Percentiles rank a stretch among this genome's conserved stretches.
Evolutionary conservation across 805 yeast species (phyloP).

Genomic region (Wickerhamiella australiensis): DNA sequence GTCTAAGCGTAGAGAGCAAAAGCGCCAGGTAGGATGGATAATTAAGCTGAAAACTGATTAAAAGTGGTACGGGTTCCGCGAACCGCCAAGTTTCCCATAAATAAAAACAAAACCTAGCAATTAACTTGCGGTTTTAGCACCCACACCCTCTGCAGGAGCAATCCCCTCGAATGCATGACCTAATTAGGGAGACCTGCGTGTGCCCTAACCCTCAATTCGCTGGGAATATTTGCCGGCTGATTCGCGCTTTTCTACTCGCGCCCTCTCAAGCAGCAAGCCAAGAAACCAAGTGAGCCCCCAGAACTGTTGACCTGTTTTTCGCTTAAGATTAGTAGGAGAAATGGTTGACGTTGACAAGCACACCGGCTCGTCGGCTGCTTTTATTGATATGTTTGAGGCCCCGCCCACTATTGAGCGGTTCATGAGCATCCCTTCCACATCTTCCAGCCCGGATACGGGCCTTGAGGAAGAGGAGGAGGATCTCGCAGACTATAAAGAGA

Average conservation of each 20-base stretch:
- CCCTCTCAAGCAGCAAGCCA: no score
- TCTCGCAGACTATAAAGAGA: constrained; percentile 69
- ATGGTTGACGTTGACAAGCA: constrained; percentile 9
- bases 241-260: not conserved
- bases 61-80: no score
- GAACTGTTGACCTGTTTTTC: no score
- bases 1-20: no score
- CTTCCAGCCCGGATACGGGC: not conserved
- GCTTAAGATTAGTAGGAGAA: no score
- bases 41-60: no score
- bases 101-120: not conserved
- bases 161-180: not conserved
- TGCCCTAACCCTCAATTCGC: not conserved
- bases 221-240: not conserved
- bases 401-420: constrained; percentile 3
- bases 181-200: not conserved
- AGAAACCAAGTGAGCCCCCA: no score
- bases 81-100: no score
- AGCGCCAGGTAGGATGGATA: no score
- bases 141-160: constrained; percentile 1
- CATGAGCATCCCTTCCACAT: constrained; percentile 3
- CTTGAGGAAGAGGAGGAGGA: constrained; percentile 60
- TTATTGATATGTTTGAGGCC: not conserved
- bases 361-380: not conserved
- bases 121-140: not conserved